Conservation (phyloP, 148 eudicot species). For the Camellia japonica region DNA sequence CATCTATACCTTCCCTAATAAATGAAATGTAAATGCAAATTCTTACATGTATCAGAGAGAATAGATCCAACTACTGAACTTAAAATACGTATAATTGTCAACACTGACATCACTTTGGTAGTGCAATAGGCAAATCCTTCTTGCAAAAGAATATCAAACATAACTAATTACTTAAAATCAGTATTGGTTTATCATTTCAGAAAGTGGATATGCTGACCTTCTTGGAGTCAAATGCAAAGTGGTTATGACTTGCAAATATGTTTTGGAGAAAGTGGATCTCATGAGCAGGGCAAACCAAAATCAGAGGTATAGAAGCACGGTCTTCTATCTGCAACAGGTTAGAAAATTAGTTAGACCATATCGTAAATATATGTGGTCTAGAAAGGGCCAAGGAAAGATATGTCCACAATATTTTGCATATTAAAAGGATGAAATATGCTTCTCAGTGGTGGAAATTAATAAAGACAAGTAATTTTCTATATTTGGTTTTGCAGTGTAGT, state of each 20-base stretch:
- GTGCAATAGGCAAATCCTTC: conserved; percentile 2
- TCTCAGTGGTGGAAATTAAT: neutral
- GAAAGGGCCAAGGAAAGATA: neutral
- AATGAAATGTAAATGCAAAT: neutral
- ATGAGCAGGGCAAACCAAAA: conserved; percentile 55
- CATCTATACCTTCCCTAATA: neutral
- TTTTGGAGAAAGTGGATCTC: conserved; percentile 46
- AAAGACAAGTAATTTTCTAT: neutral
- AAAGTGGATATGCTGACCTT: conserved; percentile 47
- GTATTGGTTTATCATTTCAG: neutral
- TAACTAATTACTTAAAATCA: neutral
- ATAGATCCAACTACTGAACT: neutral
- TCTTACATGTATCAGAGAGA: neutral
- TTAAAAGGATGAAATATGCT: neutral
- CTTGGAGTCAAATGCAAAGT: conserved; percentile 58
- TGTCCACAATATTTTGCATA: neutral
- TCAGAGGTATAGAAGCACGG: conserved; percentile 60
- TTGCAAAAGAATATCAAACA: neutral
- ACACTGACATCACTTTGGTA: neutral
- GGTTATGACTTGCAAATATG: conserved; percentile 50
- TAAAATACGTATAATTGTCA: neutral
- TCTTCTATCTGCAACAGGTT: conserved; percentile 54
- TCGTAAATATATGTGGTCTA: neutral
- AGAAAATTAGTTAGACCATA: conserved; percentile 16
- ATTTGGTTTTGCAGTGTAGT: neutral